Evolutionary conservation across 192 early-diverging fungal species (phyloP).

Genomic region (Haplosporangium gracile): DNA sequence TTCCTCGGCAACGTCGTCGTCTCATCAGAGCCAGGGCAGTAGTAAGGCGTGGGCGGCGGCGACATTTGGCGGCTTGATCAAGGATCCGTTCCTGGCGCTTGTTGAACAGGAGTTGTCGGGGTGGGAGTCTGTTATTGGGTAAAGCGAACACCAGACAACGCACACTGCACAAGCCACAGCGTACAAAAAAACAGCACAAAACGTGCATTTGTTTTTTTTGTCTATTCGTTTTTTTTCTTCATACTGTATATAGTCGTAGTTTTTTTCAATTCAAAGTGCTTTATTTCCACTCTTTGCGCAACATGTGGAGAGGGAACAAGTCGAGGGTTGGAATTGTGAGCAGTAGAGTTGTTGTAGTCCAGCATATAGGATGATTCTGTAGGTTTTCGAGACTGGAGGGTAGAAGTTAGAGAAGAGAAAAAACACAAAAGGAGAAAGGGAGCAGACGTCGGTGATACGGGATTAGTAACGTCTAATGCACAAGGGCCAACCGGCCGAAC

Average conservation of each 20-base stretch:
- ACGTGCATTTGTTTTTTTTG: not conserved
- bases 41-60: not conserved
- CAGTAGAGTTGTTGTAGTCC: too few relatives aligned
- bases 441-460: not conserved
- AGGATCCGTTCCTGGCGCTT: conserved; percentile 43
- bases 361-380: too few relatives aligned
- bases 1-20: not conserved
- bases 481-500: not conserved
- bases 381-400: too few relatives aligned
- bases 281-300: not conserved
- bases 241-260: not conserved
- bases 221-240: not conserved
- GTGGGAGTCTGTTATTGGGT: conserved; percentile 39
- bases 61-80: conserved; percentile 20
- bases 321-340: not conserved
- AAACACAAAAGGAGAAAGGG: not conserved
- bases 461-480: not conserved
- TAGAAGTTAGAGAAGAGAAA: not conserved
- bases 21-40: not conserved
- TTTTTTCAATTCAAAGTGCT: not conserved
- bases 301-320: not conserved
- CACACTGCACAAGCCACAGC: not conserved
- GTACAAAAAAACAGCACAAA: not conserved
- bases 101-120: conserved; percentile 41
- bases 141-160: not conserved